These are phyloP conservation scores for Holtermanniella nyarrowii DNA, from an alignment of 768 basidiomycete genomes.

Conservation along the genomic window DNA sequence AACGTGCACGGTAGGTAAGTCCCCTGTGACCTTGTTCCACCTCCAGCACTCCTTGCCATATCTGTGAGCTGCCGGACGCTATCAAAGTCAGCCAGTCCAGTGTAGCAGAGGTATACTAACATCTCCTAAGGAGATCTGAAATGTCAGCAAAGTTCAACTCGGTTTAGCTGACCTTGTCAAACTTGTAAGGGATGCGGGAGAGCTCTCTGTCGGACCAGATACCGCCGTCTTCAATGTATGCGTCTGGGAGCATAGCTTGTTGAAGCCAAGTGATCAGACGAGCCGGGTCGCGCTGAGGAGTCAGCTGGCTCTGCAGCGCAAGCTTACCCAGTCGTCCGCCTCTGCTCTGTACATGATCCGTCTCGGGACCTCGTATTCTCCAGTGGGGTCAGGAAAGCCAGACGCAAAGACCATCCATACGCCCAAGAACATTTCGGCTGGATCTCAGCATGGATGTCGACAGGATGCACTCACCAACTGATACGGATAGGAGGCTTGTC, in stretches of 20 bases:
- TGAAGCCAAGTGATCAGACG: constrained; percentile 26
- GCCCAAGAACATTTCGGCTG: constrained; percentile 28
- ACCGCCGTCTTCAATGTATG: constrained; percentile 19
- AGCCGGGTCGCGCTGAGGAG: background rate
- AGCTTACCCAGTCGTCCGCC: constrained; percentile 25
- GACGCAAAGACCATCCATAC: constrained; percentile 23
- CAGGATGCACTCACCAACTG: constrained; percentile 2
- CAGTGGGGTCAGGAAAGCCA: constrained; percentile 2
- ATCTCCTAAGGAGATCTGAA: background rate
- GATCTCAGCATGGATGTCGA: background rate
- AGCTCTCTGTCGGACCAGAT: constrained; percentile 18
- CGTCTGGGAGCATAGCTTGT: constrained; percentile 21
- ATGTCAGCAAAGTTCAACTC: constrained; percentile 1
- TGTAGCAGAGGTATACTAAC: background rate
- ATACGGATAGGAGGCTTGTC: background rate
- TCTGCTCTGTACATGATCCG: constrained; percentile 20
- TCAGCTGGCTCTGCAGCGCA: background rate
- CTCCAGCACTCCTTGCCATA: constrained; percentile 12
- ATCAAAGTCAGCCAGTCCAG: background rate
- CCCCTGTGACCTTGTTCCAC: constrained; percentile 28
- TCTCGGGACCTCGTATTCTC: constrained; percentile 16
- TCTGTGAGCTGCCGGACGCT: constrained; percentile 21
- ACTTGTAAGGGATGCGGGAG: constrained; percentile 15
- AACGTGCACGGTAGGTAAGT: constrained; percentile 11
- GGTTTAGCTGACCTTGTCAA: constrained; percentile 24